Evolutionary conservation across 257 asterid genomes (phyloP), one percentile per base, ranked within the genome.

Genomic region (Voacanga thouarsii): DNA sequence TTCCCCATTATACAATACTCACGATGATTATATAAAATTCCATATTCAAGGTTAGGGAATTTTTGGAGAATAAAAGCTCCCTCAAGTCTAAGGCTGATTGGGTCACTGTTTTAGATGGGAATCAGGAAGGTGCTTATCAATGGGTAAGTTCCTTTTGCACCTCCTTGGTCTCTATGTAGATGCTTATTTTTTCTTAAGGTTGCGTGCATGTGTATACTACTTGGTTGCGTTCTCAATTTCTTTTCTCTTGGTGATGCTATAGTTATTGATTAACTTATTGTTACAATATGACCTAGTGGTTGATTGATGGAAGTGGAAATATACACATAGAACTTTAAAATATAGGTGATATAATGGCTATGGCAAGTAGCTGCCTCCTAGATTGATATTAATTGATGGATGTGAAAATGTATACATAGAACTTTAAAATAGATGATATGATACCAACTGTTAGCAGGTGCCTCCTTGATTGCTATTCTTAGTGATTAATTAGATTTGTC

Each of bases 41-140:
- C 1, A 9, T 78, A 37, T 51, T 81, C 59, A 77, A 92, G 97
- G 96, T 92, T 85, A 87, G 86, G 78, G 80, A 79, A 56, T 80
- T 86, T 45, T 76, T 93, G 51, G 80, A 89, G 85, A 79, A 41
- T 10, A 85, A 86, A 80, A 87, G 91, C 88, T 72, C 77, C 61
- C 83, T 93, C 59, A 83, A 79, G 24, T 88, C 82, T 80, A 80
- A 65, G 80, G 80, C 82, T 0, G 97, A 88, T 23, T 88, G 91
- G 89, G 96, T 93, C n/a, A 74, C 83, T 11, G 85, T 91, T 60
- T 83, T 93, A 45, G 82, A 83, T 70, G 97, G 97, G 75, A 83
- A 77, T 51, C 92, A 86, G 75, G 97, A 93, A 84, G 97, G 93
- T 50, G 89, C 96, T 84, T 93, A 85, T 79, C 82, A 77, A 78